Conservation (phyloP, 768 basidiomycete genomes). For the Lentinula sp. region DNA sequence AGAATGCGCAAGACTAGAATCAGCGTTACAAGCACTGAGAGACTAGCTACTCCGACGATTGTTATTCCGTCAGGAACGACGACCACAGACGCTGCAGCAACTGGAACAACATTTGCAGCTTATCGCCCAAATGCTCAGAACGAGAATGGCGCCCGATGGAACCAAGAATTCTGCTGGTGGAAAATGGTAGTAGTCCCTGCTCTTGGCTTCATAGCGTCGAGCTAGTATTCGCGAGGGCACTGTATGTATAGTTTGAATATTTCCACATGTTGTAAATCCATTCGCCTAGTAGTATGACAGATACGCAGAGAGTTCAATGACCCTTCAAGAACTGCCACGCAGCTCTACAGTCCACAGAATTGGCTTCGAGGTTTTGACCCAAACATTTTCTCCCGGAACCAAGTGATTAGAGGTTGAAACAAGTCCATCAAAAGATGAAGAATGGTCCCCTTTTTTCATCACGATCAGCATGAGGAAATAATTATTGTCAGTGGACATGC, state of each 20-base stretch:
- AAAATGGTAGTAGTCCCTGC: not conserved
- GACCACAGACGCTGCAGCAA: not conserved
- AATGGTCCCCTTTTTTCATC: conserved; percentile 37
- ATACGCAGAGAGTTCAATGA: no score
- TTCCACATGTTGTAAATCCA: not conserved
- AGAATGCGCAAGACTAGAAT: conserved; percentile 1
- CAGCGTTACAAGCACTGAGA: not conserved
- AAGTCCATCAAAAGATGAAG: conserved; percentile 78
- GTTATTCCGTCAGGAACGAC: not conserved
- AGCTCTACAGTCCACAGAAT: conserved; percentile 91
- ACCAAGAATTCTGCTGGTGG: not conserved
- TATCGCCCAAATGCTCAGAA: not conserved
- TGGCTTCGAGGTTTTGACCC: conserved; percentile 70
- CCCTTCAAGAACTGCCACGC: conserved; percentile 15
- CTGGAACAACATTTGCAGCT: not conserved
- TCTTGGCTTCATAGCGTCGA: not conserved
- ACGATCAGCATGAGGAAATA: not conserved
- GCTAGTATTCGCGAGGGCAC: no score
- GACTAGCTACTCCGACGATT: conserved; percentile 4
- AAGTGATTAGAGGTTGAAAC: conserved; percentile 95
- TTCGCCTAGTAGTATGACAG: not conserved
- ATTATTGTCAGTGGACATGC: not conserved
- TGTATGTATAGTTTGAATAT: no score
- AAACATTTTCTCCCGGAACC: conserved; percentile 59
- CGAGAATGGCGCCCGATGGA: not conserved